These are phyloP conservation scores for Geranium incanum DNA, from an alignment of 441 rosid species.

Conservation along the genomic window DNA sequence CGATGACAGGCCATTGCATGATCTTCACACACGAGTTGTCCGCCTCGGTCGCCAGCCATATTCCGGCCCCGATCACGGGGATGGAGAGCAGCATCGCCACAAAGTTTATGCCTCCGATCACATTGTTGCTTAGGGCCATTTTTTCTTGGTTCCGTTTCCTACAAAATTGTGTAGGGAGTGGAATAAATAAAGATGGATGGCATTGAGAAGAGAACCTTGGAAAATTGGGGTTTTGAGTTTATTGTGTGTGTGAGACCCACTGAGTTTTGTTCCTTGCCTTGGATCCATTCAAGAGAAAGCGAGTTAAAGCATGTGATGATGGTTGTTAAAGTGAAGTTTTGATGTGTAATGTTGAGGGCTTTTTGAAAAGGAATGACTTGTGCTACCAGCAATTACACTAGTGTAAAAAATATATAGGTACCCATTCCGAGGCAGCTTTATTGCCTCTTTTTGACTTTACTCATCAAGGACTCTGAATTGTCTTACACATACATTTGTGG, in stretches of 20 bases:
- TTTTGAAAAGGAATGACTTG: constrained; percentile 31
- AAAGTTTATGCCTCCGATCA: constrained; percentile 78
- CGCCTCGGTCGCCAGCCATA: constrained; percentile 63
- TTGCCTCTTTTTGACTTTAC: background rate
- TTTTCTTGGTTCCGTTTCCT: too few species aligned
- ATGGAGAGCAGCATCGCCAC: constrained; percentile 69
- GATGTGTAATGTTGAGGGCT: constrained; percentile 16
- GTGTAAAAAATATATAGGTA: background rate
- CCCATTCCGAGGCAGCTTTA: background rate
- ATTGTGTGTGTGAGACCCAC: too few species aligned
- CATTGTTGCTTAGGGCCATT: constrained; percentile 87
- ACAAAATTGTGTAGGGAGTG: too few species aligned
- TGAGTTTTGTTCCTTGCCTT: constrained; percentile 31
- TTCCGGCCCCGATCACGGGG: constrained; percentile 75
- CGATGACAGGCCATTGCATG: constrained; percentile 84
- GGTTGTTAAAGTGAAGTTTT: constrained; percentile 13
- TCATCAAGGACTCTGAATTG: background rate
- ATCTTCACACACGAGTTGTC: constrained; percentile 73
- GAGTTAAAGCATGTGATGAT: constrained; percentile 19
- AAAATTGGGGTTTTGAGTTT: too few species aligned
- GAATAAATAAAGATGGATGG: too few species aligned
- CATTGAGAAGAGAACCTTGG: too few species aligned
- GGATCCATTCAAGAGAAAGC: constrained; percentile 26
- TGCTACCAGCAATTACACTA: background rate
- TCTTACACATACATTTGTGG: background rate